Conservation (phyloP, 805 yeast genomes). For the Candida gorgasii region DNA sequence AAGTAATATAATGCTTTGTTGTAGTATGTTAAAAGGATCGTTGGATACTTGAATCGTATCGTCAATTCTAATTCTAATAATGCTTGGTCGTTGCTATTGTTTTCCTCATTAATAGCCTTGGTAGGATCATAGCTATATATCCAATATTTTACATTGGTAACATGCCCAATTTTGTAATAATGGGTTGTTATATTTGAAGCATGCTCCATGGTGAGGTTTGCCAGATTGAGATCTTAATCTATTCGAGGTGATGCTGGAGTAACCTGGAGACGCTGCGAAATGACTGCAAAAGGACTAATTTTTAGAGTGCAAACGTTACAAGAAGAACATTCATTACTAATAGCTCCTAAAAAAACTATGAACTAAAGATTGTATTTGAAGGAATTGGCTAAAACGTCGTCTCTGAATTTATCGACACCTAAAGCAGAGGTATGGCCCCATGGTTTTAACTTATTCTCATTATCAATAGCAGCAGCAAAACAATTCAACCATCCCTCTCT, state of each 20-base stretch:
- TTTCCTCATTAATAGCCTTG: conserved; percentile 12
- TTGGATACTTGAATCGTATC: conserved; percentile 37
- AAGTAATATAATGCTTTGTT: conserved; percentile 41
- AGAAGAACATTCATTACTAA: too few relatives aligned
- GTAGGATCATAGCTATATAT: conserved; percentile 22
- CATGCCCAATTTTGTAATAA: conserved; percentile 41
- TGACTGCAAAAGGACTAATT: too few relatives aligned
- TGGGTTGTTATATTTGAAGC: conserved; percentile 36
- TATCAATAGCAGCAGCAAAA: conserved; percentile 32
- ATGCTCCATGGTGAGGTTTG: conserved; percentile 15
- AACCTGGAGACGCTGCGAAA: too few relatives aligned
- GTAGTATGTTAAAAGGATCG: conserved; percentile 40
- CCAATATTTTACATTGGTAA: conserved; percentile 29
- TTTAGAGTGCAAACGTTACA: too few relatives aligned
- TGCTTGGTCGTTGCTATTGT: conserved; percentile 35
- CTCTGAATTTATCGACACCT: conserved; percentile 29
- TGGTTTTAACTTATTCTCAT: conserved; percentile 30
- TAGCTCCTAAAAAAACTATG: too few relatives aligned
- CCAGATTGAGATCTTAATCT: too few relatives aligned
- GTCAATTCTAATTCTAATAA: conserved; percentile 39
- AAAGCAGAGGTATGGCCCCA: conserved; percentile 39
- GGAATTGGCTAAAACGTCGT: conserved; percentile 27
- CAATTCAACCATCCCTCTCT: conserved; percentile 32
- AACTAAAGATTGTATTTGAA: conserved; percentile 14
- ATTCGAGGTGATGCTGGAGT: too few relatives aligned